phyloP scores from a whole-genome alignment of 2,329 filamentous ascomycete genomes.

The Massarina eburnea region DNA sequence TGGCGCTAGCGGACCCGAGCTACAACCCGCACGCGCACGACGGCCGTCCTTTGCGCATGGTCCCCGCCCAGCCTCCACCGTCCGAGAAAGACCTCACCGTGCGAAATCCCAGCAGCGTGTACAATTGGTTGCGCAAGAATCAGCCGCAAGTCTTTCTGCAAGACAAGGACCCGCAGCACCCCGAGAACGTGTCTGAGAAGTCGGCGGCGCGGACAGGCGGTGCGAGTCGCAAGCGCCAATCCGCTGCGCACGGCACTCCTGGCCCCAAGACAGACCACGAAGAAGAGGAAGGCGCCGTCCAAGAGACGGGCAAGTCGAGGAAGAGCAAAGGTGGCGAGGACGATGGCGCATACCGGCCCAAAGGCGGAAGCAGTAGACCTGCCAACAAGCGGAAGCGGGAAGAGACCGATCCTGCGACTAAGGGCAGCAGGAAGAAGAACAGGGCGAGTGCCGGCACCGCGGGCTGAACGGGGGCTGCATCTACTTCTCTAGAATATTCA shows the following conservation, averaged over 20 bases:
- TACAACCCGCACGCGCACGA: conserved; percentile 52
- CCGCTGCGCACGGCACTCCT: conserved; percentile 38
- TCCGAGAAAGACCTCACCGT: conserved; percentile 57
- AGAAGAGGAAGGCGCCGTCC: conserved; percentile 45
- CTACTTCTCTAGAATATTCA: background rate
- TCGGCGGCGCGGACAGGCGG: conserved; percentile 26
- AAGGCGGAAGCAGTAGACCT: conserved; percentile 48
- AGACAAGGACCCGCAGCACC: conserved; percentile 56
- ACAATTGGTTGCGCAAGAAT: conserved; percentile 90
- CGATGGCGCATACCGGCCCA: conserved; percentile 51
- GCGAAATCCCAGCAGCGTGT: conserved; percentile 85
- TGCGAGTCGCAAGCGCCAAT: conserved; percentile 35
- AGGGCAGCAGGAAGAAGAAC: conserved; percentile 37
- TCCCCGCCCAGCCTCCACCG: conserved; percentile 45
- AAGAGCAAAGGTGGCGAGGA: conserved; percentile 41
- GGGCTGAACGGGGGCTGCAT: background rate
- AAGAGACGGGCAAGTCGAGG: conserved; percentile 27
- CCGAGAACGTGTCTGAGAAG: conserved; percentile 42
- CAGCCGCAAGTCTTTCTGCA: conserved; percentile 84
- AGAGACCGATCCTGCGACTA: conserved; percentile 34
- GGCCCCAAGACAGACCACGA: conserved; percentile 42
- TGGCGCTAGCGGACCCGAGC: conserved; percentile 51
- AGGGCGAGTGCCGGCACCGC: conserved; percentile 24
- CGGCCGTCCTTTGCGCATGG: conserved; percentile 41
- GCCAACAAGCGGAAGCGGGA: conserved; percentile 50